phyloP scores from a whole-genome alignment of 768 basidiomycete genomes.

The Erythrobasidium yunnanense region DNA sequence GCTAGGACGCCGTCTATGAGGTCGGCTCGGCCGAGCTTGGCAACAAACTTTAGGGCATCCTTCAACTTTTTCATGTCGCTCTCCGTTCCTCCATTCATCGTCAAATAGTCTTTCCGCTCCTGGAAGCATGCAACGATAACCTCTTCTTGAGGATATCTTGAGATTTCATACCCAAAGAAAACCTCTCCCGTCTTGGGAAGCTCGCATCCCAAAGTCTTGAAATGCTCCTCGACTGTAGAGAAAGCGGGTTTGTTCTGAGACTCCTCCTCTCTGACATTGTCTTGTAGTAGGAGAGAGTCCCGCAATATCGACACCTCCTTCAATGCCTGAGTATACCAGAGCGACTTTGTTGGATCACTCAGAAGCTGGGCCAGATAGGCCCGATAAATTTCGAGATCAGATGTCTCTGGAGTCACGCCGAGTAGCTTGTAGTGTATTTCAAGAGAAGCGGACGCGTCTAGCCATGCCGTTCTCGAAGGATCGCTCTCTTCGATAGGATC shows the following conservation, averaged over 20 bases:
- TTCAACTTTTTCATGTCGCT: slow-evolving; percentile 43
- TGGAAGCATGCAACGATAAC: neutral
- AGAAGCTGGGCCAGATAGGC: neutral
- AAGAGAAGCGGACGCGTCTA: neutral
- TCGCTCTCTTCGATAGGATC: neutral
- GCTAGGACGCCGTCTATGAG: slow-evolving; percentile 4
- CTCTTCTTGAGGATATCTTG: slow-evolving; percentile 12
- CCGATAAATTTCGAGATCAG: slow-evolving; percentile 4
- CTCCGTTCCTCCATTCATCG: slow-evolving; percentile 3
- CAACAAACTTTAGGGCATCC: slow-evolving; percentile 50
- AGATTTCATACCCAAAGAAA: neutral
- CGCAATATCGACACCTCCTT: slow-evolving; percentile 14
- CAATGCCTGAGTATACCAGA: slow-evolving; percentile 24
- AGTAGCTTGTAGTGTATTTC: neutral
- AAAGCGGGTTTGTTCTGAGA: no score
- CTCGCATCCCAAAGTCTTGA: slow-evolving; percentile 14
- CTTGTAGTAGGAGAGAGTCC: no score
- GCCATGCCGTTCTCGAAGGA: neutral
- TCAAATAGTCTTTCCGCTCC: neutral
- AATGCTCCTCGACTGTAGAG: slow-evolving; percentile 26
- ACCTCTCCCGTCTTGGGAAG: neutral
- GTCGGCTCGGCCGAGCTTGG: neutral
- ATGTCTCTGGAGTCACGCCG: slow-evolving; percentile 20
- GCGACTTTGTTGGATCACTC: neutral
- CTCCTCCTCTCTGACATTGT: slow-evolving; percentile 12